phyloP scores from a whole-genome alignment of 768 basidiomycete species.

The Nidularia pulvinata region DNA sequence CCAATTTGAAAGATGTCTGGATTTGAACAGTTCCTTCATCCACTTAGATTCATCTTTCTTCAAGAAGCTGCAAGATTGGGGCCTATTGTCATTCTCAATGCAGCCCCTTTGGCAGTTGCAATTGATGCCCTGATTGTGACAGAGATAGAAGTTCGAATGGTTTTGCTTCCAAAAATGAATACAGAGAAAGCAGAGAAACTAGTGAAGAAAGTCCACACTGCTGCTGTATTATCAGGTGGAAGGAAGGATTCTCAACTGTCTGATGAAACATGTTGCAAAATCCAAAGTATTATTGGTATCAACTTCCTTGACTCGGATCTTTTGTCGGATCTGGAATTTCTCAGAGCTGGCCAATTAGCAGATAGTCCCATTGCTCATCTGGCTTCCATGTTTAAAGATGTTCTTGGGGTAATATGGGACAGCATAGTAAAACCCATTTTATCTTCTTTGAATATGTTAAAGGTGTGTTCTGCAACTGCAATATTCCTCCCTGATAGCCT shows the following conservation, averaged over 20 bases:
- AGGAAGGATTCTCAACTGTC: background rate
- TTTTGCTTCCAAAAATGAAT: background rate
- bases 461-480: background rate
- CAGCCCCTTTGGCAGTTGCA: background rate
- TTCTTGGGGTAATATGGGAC: background rate
- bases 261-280: background rate
- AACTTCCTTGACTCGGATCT: background rate
- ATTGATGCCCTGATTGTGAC: background rate
- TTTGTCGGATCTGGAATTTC: background rate
- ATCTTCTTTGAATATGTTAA: background rate
- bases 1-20: background rate
- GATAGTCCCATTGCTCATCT: too few relatives aligned
- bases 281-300: background rate
- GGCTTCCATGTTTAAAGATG: background rate
- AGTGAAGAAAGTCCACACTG: background rate
- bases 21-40: background rate
- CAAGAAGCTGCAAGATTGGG: background rate
- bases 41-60: background rate
- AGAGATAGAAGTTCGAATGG: background rate
- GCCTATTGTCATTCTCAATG: background rate
- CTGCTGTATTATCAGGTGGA: background rate
- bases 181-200: background rate
- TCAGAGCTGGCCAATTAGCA: background rate
- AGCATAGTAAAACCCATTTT: background rate
- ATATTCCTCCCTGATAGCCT: background rate